A percentile compares a stretch with the other conserved stretches of the same genome.
phyloP scores from a whole-genome alignment of 768 basidiomycete genomes.

The Calocybe indica region DNA sequence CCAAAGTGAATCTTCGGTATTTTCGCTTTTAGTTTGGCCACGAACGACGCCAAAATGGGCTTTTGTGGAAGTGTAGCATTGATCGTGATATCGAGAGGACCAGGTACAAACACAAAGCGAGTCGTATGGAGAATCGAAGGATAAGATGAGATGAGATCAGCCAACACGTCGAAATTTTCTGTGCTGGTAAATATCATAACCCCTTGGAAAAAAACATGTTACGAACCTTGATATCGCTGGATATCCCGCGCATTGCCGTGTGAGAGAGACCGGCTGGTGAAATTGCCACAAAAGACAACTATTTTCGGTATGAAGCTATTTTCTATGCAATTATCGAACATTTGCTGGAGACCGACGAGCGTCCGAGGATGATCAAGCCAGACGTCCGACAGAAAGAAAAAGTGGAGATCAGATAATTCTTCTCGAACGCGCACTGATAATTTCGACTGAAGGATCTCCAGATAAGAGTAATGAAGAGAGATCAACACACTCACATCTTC shows the following conservation, averaged over 20 bases:
- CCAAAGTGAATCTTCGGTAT: constrained; percentile 80
- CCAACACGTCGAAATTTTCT: constrained; percentile 87
- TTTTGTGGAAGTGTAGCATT: constrained; percentile 79
- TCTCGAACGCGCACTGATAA: constrained; percentile 56
- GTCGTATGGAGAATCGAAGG: constrained; percentile 70
- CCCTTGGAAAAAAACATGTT: not conserved
- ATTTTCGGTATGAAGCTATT: constrained; percentile 83
- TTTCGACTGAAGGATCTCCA: constrained; percentile 41
- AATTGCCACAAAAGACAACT: constrained; percentile 93
- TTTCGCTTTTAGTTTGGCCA: constrained; percentile 59
- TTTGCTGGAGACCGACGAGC: constrained; percentile 68
- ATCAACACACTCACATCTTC: constrained; percentile 72
- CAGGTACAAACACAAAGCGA: constrained; percentile 93
- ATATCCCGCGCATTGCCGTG: constrained; percentile 77
- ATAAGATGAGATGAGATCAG: constrained; percentile 79
- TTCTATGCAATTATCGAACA: constrained; percentile 89
- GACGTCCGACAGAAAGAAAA: constrained; percentile 93
- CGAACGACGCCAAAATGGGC: constrained; percentile 72
- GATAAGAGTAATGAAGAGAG: constrained; percentile 1
- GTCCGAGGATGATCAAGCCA: constrained; percentile 91
- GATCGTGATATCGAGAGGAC: constrained; percentile 83
- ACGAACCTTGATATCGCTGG: constrained; percentile 79
- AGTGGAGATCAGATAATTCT: constrained; percentile 71
- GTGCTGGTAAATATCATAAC: constrained; percentile 2
- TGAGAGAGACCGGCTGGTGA: constrained; percentile 75